Base-by-base conservation (phyloP, 2,329 filamentous ascomycete species). In the Colletotrichum tamarilloi region DNA sequence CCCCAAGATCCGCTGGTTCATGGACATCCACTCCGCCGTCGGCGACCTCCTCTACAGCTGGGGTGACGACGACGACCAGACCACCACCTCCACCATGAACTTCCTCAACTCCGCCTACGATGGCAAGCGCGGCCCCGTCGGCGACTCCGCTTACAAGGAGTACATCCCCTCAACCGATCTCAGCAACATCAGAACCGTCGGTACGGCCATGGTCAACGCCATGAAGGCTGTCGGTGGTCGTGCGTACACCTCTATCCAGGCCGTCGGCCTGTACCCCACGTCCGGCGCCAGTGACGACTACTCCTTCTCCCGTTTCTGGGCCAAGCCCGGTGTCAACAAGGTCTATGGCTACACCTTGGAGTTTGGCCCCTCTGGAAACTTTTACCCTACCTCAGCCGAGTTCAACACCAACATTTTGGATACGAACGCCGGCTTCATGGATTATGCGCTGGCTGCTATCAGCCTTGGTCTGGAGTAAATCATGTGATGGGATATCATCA, bases 11-110 rank as follows among this genome's bases (percentile, higher is more conserved):
- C 79, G 84, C 19, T 88, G 86, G 86, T 87, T 86, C 77, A 80
- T 87, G 75, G 87, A 89, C 71, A 81, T 88, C 38, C 87, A 89
- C 80, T 87, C 85, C 5, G 84, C 83, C 38, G 80, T 84, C 6
- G 85, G 85, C 11, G 82, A 85, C 38, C 81, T 88, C 6, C 79
- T 88, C 8, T 87, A 88, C 79, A 83, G 81, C 74, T 88, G 86
- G 86, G 86, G 86, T 22, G 84, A 85, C 73, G 86, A 88, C 71
- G 82, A 85, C 16, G 82, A 85, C 68, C 86, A 88, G 75, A 78
- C 76, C 66, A 81, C 79, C 1, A 80, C 79, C 56, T 75, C 82
- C 0, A 75, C 76, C 53, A 85, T 84, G 82, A 87, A 85, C 78
- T 87, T 87, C 79, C 77, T 83, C 30, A 88, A 88, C 81, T 64